These are phyloP conservation scores for Melampsora larici-populina DNA, from an alignment of 1,284 basidiomycete genomes.

Conservation along the genomic window DNA sequence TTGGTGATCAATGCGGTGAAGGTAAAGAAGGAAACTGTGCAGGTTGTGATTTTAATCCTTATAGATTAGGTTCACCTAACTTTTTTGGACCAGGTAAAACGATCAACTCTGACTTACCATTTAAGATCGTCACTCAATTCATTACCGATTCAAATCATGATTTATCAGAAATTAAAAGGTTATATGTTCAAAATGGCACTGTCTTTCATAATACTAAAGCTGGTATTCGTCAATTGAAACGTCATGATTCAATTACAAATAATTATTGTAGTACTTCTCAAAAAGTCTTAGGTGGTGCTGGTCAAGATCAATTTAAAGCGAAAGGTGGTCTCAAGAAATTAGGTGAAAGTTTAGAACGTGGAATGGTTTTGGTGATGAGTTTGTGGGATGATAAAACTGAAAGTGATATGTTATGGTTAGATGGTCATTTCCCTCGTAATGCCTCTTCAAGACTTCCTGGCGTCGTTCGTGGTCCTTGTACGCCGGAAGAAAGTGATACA, in stretches of 20 bases:
- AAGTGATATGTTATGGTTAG: conserved; percentile 22
- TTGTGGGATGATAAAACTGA: conserved; percentile 17
- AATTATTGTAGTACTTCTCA: conserved; percentile 3
- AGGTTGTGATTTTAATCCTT: conserved; percentile 19
- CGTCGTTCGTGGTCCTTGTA: conserved; percentile 17
- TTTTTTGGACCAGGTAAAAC: conserved; percentile 19
- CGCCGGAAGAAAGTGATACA: not conserved
- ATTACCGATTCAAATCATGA: conserved; percentile 5
- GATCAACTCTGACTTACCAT: conserved; percentile 1
- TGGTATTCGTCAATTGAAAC: not conserved
- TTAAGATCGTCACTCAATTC: conserved; percentile 31
- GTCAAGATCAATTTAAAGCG: not conserved
- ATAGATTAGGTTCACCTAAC: not conserved
- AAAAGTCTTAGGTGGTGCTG: not conserved
- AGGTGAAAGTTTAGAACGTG: conserved; percentile 15
- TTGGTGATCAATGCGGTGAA: conserved; percentile 5
- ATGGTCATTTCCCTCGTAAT: not conserved
- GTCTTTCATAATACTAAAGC: not conserved
- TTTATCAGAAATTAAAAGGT: conserved; percentile 16
- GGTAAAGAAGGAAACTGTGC: not conserved
- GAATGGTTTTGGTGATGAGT: conserved; percentile 38
- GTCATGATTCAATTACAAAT: conserved; percentile 3
- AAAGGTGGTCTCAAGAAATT: conserved; percentile 7
- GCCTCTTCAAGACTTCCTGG: not conserved
- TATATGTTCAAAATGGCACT: conserved; percentile 19